Conservation (phyloP, 202 grass and related monocot genomes). For the Setaria viridis region DNA sequence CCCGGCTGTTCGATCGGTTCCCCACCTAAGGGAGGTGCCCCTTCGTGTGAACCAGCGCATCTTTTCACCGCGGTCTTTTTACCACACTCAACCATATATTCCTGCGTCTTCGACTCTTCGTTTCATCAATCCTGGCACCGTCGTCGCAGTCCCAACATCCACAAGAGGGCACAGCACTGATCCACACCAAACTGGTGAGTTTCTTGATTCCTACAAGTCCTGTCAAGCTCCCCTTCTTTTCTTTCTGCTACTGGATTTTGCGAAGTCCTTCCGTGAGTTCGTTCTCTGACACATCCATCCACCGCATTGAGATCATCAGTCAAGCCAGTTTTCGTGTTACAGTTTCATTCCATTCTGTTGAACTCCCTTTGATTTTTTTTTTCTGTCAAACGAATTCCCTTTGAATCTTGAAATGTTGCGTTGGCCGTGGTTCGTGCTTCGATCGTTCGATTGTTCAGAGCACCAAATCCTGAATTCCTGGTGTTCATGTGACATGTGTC, state of each 20-base stretch:
- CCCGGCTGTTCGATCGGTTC: not conserved
- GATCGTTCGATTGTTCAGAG: too few relatives aligned
- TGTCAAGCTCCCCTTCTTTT: too few relatives aligned
- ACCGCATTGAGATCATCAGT: not conserved
- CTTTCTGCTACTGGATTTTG: too few relatives aligned
- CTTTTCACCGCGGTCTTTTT: not conserved
- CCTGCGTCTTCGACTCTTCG: not conserved
- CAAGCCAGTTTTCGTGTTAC: not conserved
- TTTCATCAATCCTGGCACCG: not conserved
- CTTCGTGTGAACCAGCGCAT: conserved; percentile 24
- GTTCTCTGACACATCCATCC: not conserved
- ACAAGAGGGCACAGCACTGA: not conserved
- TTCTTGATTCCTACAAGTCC: not conserved
- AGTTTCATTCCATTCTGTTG: not conserved
- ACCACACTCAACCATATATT: not conserved
- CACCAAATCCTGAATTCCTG: not conserved
- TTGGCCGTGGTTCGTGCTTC: too few relatives aligned
- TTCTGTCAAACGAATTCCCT: not conserved
- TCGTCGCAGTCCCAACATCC: not conserved
- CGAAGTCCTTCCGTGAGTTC: not conserved
- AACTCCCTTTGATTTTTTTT: not conserved
- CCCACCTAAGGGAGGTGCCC: not conserved
- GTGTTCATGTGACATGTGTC: not conserved
- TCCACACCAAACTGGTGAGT: not conserved
- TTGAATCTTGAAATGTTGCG: not conserved